Evolutionary conservation across 2,329 filamentous ascomycete species (phyloP), one percentile per base, ranked within the genome.

Genomic region (Sclerotinia spermophila): DNA sequence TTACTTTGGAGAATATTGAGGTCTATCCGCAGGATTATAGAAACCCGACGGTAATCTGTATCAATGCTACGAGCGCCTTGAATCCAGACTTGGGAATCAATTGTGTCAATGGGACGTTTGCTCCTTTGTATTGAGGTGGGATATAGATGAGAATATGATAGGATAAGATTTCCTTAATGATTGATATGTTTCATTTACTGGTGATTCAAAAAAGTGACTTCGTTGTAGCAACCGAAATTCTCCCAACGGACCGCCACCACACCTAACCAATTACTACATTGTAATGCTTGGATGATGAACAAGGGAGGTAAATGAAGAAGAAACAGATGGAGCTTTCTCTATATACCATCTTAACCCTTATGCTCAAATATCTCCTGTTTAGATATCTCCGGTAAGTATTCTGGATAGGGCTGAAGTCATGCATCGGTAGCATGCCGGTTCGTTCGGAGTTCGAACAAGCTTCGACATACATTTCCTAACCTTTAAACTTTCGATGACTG

Each of bases 61-160:
- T 81, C 67, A 79, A 81, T 69, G 80, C 79, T 8, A 77, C 75
- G 30, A 75, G 77, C 2, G 71, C 72, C 35, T 72, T 81, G 69
- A 81, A 81, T 71, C 79, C 80, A 1, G 68, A 77, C 0, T 68
- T 81, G 30, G 80, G 80, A 0, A 79, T 82, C 56, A 66, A 74
- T n/a, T 81, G 80, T 73, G 71, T 64, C 10, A 81, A 81, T 73
- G 79, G 78, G 33, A 81, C 79, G 48, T 81, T 70, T 61, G 35
- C 56, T 51, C 64, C 70, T 30, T 33, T 69, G 21, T 17, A 24
- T 48, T 68, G 19, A 30, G 40, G 17, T 7, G 7, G 24, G 53
- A 55, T 67, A 24, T 19, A 60, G 53, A 67, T 38, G 40, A 24
- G 8, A n/a, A 51, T 38, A 27, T 38, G 13, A 21, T n/a, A 27